Percentiles rank a stretch among this genome's conserved stretches.
Evolutionary conservation across 441 rosid genomes (phyloP).

Genomic region (Adansonia madagascariensis): DNA sequence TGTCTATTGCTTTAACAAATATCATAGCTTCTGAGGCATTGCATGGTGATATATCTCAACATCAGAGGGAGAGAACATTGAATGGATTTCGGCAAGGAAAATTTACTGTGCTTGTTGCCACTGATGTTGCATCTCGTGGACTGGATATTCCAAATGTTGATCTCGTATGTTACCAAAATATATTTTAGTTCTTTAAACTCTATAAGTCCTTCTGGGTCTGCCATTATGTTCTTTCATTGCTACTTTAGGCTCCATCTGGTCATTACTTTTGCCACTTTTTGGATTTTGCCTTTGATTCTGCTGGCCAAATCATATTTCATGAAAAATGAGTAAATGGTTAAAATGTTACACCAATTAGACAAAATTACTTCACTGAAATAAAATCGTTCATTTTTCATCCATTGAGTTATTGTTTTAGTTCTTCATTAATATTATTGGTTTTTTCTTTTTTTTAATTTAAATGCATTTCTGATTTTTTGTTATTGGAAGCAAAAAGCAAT

Average conservation of each 20-base stretch:
- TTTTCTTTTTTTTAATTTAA: background rate
- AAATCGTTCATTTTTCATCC: background rate
- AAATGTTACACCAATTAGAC: slow-evolving; percentile 4
- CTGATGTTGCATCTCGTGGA: slow-evolving; percentile 97
- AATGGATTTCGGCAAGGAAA: slow-evolving; percentile 93
- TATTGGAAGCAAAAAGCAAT: background rate
- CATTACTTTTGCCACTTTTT: background rate
- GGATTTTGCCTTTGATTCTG: background rate
- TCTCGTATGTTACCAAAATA: slow-evolving; percentile 53
- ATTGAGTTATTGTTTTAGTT: background rate
- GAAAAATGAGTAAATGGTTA: background rate
- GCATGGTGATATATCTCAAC: slow-evolving; percentile 98
- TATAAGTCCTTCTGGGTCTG: background rate
- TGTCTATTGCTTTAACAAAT: slow-evolving; percentile 72
- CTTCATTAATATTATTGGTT: background rate
- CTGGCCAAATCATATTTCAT: background rate
- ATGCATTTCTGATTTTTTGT: background rate
- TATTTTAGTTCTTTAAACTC: background rate
- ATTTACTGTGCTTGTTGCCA: slow-evolving; percentile 96
- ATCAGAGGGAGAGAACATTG: slow-evolving; percentile 96
- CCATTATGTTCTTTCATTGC: background rate
- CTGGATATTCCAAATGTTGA: slow-evolving; percentile 97
- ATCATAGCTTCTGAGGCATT: slow-evolving; percentile 92
- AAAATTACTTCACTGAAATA: background rate
- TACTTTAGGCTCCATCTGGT: slow-evolving; percentile 1